phyloP scores from a whole-genome alignment of 2,329 filamentous ascomycete species.

The Pseudonectria buxi region DNA sequence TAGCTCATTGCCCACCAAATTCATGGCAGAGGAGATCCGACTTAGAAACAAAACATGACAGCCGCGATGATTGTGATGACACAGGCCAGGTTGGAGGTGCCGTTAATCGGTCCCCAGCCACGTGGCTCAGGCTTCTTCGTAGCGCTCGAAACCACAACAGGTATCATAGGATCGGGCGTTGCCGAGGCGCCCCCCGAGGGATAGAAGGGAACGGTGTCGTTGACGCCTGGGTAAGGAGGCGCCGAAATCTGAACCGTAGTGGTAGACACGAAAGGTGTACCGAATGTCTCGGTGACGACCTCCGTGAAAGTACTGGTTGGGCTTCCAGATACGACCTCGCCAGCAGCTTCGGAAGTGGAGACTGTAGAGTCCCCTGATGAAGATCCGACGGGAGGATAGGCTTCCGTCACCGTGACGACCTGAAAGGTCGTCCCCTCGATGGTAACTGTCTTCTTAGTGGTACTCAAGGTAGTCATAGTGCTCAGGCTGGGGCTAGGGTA shows the following conservation, averaged over 20 bases:
- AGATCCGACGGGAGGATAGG: background rate
- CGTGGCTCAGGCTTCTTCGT: slow-evolving; percentile 27
- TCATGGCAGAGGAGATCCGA: slow-evolving; percentile 3
- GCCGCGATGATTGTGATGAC: slow-evolving; percentile 30
- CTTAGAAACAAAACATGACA: slow-evolving; percentile 29
- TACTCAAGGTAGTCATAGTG: slow-evolving; percentile 21
- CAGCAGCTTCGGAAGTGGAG: slow-evolving; percentile 10
- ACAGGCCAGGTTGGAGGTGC: slow-evolving; percentile 27
- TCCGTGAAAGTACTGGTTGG: slow-evolving; percentile 24
- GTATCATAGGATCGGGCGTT: slow-evolving; percentile 15
- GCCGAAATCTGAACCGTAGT: slow-evolving; percentile 26
- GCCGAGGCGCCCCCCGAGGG: slow-evolving; percentile 21
- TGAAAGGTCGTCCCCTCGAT: slow-evolving; percentile 14
- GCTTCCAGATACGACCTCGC: slow-evolving; percentile 14
- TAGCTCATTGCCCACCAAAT: slow-evolving; percentile 3
- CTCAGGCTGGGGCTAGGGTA: slow-evolving; percentile 8
- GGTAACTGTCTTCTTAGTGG: slow-evolving; percentile 20
- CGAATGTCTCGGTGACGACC: slow-evolving; percentile 26
- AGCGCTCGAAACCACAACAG: slow-evolving; percentile 26
- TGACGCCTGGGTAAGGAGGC: slow-evolving; percentile 23
- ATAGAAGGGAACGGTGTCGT: slow-evolving; percentile 19
- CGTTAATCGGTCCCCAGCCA: slow-evolving; percentile 22
- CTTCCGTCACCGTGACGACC: slow-evolving; percentile 20
- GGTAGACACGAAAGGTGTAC: slow-evolving; percentile 21
- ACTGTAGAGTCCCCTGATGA: background rate